Percentiles rank a stretch among this genome's conserved stretches.
These are phyloP conservation scores for Stentor roeselii DNA, from an alignment of 73 alveolate genomes.

Conservation along the genomic window DNA sequence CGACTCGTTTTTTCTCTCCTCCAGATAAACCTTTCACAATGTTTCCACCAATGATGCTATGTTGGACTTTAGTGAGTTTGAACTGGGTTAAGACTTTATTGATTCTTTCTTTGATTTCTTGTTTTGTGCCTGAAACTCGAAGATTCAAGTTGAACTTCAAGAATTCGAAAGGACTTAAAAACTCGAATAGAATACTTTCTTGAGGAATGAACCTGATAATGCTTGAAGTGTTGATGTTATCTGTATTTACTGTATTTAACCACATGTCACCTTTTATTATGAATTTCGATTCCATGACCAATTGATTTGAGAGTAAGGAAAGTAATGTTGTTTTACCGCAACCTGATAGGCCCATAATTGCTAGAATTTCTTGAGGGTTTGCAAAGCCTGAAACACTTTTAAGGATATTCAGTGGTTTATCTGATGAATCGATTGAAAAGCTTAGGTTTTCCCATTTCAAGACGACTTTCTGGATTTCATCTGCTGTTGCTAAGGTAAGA, in stretches of 20 bases:
- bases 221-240: slow-evolving; percentile 29
- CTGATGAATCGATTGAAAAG: background rate
- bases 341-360: slow-evolving; percentile 35
- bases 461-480: background rate
- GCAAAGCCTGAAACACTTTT: slow-evolving; percentile 25
- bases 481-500: background rate
- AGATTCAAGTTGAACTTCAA: slow-evolving; percentile 40
- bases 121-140: slow-evolving; percentile 26
- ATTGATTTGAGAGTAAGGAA: slow-evolving; percentile 37
- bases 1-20: slow-evolving; percentile 52
- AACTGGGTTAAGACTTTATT: slow-evolving; percentile 33
- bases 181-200: slow-evolving; percentile 39
- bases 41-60: slow-evolving; percentile 48
- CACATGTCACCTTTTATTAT: slow-evolving; percentile 26
- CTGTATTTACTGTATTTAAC: slow-evolving; percentile 30
- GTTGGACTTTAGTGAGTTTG: slow-evolving; percentile 27
- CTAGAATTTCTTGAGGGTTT: slow-evolving; percentile 44
- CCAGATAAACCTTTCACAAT: slow-evolving; percentile 51
- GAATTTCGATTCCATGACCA: slow-evolving; percentile 14
- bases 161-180: slow-evolving; percentile 39
- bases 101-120: slow-evolving; percentile 31
- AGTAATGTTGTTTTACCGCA: slow-evolving; percentile 52
- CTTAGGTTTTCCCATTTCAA: background rate
- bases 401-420: background rate
- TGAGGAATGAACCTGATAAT: slow-evolving; percentile 18